Base-by-base conservation (phyloP, 345 rosid genomes). In the Aethionema arabicum region DNA sequence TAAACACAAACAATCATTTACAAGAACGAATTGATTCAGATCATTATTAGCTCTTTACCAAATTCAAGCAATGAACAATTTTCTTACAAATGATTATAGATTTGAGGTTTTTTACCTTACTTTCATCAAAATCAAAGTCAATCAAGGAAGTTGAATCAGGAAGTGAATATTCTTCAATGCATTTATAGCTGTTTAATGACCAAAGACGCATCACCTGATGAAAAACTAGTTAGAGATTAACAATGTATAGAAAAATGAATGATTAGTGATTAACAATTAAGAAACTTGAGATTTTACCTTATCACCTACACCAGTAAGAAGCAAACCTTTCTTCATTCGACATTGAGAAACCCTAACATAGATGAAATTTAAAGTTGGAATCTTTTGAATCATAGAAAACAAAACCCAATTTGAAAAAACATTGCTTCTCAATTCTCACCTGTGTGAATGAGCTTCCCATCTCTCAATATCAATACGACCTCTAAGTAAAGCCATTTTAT, bases 121-220 rank as follows among this genome's bases (percentile, higher is more conserved):
- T 89, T 80, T 92, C 95, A 67, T 92, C 98, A 61, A 92, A 92
- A 78, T 83, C 98, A 49, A 86, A 89, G 75, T 92, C 96, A 61
- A 85, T 62, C 70, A 92, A 74, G 33, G 88, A 72, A 30, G 42
- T 59, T 54, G 73, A 68, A 77, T 76, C 73, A 40, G 93, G 85
- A 41, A 86, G 43, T 13, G 88, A 48, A 76, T 89, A 89, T 60
- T 89, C 93, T 74, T 79, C 91, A 51, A 81, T 49, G 51, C 95
- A 83, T 68, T 76, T 82, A 75, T 77, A 85, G 68, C 76, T 74
- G 63, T 79, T 76, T 36, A 82, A 46, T 32, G 96, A 92, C 98
- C 98, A 92, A 29, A 89, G 87, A 32, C 95, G 93, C 84, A 92
- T 73, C 67, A 86, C 89, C 98, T 92, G 74, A 63, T 56, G 27